phyloP scores from a whole-genome alignment of 805 yeast genomes.

The Wickerhamiella occidentalis region DNA sequence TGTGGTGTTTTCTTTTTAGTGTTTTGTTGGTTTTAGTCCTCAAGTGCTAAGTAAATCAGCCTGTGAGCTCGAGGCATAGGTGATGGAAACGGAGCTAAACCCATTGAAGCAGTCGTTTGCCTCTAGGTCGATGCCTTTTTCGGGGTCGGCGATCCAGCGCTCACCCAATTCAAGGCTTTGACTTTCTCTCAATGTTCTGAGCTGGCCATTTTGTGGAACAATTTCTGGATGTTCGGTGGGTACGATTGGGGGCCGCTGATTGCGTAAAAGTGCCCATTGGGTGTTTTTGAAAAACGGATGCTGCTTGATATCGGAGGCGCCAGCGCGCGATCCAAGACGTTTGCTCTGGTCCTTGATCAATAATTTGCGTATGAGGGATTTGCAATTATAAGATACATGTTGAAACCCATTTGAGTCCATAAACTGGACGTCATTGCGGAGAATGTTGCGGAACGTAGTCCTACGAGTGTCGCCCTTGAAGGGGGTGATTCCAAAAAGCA shows the following conservation, averaged over 20 bases:
- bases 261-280: slow-evolving; percentile 90
- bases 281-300: slow-evolving; percentile 85
- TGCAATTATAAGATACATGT: slow-evolving; percentile 61
- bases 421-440: slow-evolving; percentile 73
- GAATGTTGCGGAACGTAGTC: slow-evolving; percentile 75
- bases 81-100: slow-evolving; percentile 22
- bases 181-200: slow-evolving; percentile 17
- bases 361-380: slow-evolving; percentile 64
- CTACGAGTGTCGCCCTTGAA: slow-evolving; percentile 86
- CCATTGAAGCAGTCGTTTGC: slow-evolving; percentile 20
- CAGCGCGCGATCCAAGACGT: slow-evolving; percentile 81
- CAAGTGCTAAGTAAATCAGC: slow-evolving; percentile 1
- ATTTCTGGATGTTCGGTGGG: slow-evolving; percentile 44
- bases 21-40: neutral
- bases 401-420: slow-evolving; percentile 45
- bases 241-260: slow-evolving; percentile 90
- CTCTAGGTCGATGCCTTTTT: slow-evolving; percentile 14
- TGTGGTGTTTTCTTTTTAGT: too few relatives aligned
- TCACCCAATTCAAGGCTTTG: slow-evolving; percentile 22
- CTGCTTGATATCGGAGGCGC: slow-evolving; percentile 87
- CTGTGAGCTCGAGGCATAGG: slow-evolving; percentile 16
- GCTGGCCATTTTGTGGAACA: neutral
- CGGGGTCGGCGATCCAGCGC: slow-evolving; percentile 18
- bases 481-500: slow-evolving; percentile 93
- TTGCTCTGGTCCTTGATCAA: slow-evolving; percentile 80